phyloP scores from a whole-genome alignment of 495 filamentous ascomycete species.

The Pyrenula massariospora region DNA sequence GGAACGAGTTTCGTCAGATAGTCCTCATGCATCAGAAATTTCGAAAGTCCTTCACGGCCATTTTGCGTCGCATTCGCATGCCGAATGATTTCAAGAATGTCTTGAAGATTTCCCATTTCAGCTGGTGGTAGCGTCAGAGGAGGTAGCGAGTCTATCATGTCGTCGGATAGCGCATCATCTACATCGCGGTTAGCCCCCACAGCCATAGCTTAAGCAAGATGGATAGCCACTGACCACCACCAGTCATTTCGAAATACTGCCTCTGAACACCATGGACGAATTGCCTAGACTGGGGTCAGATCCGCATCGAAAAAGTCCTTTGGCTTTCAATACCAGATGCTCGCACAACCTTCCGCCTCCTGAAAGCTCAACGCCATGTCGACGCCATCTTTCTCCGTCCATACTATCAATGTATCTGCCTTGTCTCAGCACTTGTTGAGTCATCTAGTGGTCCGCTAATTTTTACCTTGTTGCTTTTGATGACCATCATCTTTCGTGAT shows the following conservation, averaged over 20 bases:
- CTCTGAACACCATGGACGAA: conserved; percentile 81
- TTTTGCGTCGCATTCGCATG: conserved; percentile 56
- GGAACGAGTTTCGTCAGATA: conserved; percentile 85
- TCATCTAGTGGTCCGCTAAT: too few species aligned
- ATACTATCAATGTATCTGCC: conserved; percentile 91
- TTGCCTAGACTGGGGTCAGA: conserved; percentile 47
- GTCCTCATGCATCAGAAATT: conserved; percentile 70
- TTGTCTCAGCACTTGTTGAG: neutral
- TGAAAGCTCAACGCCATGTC: conserved; percentile 99
- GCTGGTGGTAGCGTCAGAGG: conserved; percentile 66
- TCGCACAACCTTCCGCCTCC: conserved; percentile 85
- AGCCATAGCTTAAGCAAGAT: conserved; percentile 1
- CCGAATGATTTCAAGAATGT: conserved; percentile 75
- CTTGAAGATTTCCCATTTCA: conserved; percentile 64
- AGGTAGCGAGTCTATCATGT: conserved; percentile 53
- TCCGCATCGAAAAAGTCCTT: too few species aligned
- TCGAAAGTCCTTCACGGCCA: conserved; percentile 81
- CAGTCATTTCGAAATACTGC: conserved; percentile 9
- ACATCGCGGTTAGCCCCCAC: conserved; percentile 7
- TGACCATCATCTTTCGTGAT: conserved; percentile 94
- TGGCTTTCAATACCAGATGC: conserved; percentile 92
- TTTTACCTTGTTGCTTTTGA: conserved; percentile 91
- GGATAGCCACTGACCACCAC: neutral
- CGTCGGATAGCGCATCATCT: conserved; percentile 90
- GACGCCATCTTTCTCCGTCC: conserved; percentile 78